Base-by-base conservation (phyloP, 495 filamentous ascomycete species). In the Trichoderma asperelloides region DNA sequence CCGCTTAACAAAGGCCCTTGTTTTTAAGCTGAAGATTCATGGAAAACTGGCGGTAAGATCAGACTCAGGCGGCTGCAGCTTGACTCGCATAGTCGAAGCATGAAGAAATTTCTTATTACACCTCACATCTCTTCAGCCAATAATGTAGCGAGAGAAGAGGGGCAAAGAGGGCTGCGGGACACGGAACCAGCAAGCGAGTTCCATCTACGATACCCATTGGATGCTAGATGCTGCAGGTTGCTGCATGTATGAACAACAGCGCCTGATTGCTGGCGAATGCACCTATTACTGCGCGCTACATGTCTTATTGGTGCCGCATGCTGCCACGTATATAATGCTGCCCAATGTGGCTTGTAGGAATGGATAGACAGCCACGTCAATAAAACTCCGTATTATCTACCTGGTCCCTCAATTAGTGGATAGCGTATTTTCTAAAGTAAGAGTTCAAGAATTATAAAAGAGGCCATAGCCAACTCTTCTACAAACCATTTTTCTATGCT, bases 191-290 rank as follows among this genome's bases (percentile, higher is more conserved):
- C 47, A 51, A 51, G 47, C 47, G 47, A 51, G 47, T 51, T 21
- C n/a, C 21, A 51, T 21, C n/a, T 21, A 23, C 47, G n/a, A 51
- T 9, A 51, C 18, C 47, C 21, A 51, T 51, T 51, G 47, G 47
- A 21, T 51, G 47, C 47, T 51, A 51, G 47, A 21, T 51, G 47
- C 47, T 51, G 47, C 47, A 51, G 16, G 47, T 8, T 51, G 18
- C 47, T 51, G 47, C 47, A 51, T 51, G 47, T 51, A 25, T 51
- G 47, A 51, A 51, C 47, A 51, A 51, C 47, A 51, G 47, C 47
- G 47, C 47, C n/a, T 51, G 47, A 51, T 25, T 51, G 47, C 47
- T 51, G 47, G 21, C 47, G 21, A 51, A 51, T 51, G 47, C 47
- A 51, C 47, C 47, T 51, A 51, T 51, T 51, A 23, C 47, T 51